phyloP scores from a whole-genome alignment of 2,329 filamentous ascomycete genomes.

The Trichoderma arundinaceum region DNA sequence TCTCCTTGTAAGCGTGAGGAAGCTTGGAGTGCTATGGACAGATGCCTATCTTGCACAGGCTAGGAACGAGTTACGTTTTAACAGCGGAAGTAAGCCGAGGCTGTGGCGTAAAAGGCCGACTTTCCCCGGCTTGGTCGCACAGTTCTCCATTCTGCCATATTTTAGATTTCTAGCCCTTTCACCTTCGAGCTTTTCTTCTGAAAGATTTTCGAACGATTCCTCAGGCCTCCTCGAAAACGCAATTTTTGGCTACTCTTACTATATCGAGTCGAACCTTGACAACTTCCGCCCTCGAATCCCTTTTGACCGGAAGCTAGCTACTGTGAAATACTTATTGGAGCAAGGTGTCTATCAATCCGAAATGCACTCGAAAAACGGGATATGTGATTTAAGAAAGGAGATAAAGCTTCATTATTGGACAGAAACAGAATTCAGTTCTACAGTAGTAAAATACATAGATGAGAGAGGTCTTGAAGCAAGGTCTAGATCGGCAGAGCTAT shows the following conservation, averaged over 20 bases:
- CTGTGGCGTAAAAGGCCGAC: no score
- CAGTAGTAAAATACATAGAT: not conserved
- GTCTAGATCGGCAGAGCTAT: not conserved
- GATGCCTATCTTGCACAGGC: no score
- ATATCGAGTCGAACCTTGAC: no score
- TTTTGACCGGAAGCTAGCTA: not conserved
- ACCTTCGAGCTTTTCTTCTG: no score
- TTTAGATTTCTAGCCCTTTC: not conserved
- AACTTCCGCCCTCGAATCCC: not conserved
- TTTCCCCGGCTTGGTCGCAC: not conserved
- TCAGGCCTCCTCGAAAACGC: not conserved
- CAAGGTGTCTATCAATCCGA: not conserved
- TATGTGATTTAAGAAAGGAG: not conserved
- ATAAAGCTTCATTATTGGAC: not conserved
- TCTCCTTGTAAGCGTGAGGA: not conserved
- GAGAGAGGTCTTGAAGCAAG: not conserved
- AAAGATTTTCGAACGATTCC: not conserved
- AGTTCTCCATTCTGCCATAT: not conserved
- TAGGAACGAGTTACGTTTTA: no score
- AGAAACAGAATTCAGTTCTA: not conserved
- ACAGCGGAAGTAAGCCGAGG: no score
- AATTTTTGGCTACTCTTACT: not conserved
- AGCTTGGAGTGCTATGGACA: no score
- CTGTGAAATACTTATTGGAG: not conserved
- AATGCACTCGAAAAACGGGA: not conserved